Conservation (phyloP, 768 basidiomycete genomes). For the Bullera alba region DNA sequence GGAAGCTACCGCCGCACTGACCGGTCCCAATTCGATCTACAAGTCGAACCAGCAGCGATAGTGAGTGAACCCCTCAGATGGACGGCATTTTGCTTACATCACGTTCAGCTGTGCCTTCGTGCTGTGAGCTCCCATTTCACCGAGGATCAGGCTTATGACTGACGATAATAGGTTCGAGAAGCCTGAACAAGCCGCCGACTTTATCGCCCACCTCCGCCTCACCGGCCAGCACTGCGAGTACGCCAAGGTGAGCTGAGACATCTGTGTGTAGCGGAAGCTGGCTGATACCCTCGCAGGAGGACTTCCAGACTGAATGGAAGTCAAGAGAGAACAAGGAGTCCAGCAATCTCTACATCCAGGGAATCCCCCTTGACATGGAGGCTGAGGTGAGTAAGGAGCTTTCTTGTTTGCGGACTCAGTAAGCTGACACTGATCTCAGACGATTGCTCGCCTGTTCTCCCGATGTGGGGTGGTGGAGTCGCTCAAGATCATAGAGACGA, state of each 20-base stretch:
- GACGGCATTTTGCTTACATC: conserved; percentile 2
- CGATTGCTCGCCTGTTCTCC: not conserved
- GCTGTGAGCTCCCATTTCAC: conserved; percentile 7
- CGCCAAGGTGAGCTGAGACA: conserved; percentile 19
- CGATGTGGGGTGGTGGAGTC: conserved; percentile 17
- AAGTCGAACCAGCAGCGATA: not conserved
- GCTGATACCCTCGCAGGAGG: conserved; percentile 18
- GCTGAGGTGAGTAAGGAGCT: conserved; percentile 13
- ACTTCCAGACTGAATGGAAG: conserved; percentile 30
- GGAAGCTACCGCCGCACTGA: no score
- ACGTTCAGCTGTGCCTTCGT: conserved; percentile 24
- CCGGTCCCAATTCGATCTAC: not conserved
- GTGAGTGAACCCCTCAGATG: conserved; percentile 1
- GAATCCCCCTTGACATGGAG: conserved; percentile 14
- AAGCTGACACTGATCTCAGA: no score
- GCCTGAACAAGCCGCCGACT: conserved; percentile 17
- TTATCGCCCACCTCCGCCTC: conserved; percentile 16
- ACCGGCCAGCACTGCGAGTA: conserved; percentile 20
- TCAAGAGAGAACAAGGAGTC: conserved; percentile 27
- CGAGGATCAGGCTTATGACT: not conserved
- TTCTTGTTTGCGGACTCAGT: not conserved
- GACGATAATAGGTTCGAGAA: conserved; percentile 14
- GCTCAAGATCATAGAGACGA: conserved; percentile 20
- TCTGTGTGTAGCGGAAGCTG: not conserved
- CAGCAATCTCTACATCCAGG: conserved; percentile 30